Conservation (phyloP, 2,329 filamentous ascomycete species). For the Clonostachys sp. region DNA sequence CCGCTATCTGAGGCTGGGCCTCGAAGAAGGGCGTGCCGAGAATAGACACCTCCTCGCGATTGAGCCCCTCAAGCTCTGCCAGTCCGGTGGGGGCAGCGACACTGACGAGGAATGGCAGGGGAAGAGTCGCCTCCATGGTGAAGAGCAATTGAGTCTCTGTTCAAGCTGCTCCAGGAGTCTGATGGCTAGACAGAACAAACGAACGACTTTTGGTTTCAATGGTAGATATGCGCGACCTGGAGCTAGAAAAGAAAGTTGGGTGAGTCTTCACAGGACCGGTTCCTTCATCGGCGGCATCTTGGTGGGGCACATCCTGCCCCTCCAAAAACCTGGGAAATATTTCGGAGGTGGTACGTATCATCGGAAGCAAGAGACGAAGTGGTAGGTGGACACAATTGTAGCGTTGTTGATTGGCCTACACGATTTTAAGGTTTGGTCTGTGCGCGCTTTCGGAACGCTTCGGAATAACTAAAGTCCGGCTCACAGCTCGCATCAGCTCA, state of each 20-base stretch:
- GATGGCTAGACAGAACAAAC: not conserved
- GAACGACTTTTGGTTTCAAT: not conserved
- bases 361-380: not conserved
- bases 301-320: slow-evolving; percentile 3
- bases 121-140: slow-evolving; percentile 59
- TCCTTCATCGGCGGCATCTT: slow-evolving; percentile 5
- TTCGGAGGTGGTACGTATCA: not conserved
- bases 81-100: slow-evolving; percentile 47
- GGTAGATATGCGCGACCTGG: slow-evolving; percentile 1
- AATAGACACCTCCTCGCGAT: slow-evolving; percentile 50
- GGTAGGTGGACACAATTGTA: not conserved
- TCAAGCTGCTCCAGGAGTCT: not conserved
- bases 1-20: slow-evolving; percentile 41
- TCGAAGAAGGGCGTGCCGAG: slow-evolving; percentile 56
- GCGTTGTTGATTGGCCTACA: not conserved
- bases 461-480: not conserved
- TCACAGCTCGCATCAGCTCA: not conserved
- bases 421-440: not conserved
- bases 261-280: not conserved
- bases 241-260: not conserved
- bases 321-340: not conserved
- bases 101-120: slow-evolving; percentile 58
- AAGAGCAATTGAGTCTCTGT: not conserved
- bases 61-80: slow-evolving; percentile 46
- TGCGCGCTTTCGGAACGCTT: not conserved